Evolutionary conservation across 495 filamentous ascomycete species (phyloP).

Genomic region (Penicillium pulvis): DNA sequence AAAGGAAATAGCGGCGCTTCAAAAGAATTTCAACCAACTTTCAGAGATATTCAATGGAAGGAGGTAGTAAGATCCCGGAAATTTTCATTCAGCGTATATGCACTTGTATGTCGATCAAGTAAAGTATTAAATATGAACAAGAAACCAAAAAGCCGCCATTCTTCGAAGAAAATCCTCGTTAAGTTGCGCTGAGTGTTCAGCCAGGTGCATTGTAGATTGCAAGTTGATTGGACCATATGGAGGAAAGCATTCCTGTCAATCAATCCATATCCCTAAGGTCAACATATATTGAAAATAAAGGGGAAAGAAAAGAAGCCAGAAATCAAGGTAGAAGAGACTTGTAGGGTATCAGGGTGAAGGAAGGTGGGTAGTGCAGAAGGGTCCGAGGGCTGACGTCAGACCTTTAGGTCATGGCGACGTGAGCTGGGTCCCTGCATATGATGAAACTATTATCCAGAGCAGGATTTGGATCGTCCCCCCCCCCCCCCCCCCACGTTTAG

Average conservation of each 20-base stretch:
- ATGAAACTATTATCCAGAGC: not conserved
- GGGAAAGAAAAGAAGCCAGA: not conserved
- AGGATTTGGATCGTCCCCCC: not conserved
- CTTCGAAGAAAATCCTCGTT: not conserved
- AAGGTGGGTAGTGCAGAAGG: not conserved
- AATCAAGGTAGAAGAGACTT: not conserved
- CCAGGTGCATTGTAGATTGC: not conserved
- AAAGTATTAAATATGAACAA: not conserved
- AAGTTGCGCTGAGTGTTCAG: not conserved
- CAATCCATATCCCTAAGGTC: not conserved
- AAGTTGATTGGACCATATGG: not conserved
- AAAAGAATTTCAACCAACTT: no score
- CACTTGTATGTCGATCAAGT: not conserved
- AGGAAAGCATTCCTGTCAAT: not conserved
- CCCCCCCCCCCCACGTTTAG: not conserved
- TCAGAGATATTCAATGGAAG: not conserved
- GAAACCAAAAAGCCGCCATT: slow-evolving; percentile 2
- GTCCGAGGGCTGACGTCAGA: slow-evolving; percentile 1
- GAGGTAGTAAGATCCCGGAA: not conserved
- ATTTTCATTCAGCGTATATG: not conserved
- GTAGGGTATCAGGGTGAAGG: not conserved
- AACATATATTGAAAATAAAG: no score
- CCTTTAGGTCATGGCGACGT: not conserved
- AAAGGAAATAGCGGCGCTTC: no score
- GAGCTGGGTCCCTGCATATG: not conserved